These are phyloP conservation scores for Debaryomyces tyrocola DNA, from an alignment of 805 yeast species.

Conservation along the genomic window DNA sequence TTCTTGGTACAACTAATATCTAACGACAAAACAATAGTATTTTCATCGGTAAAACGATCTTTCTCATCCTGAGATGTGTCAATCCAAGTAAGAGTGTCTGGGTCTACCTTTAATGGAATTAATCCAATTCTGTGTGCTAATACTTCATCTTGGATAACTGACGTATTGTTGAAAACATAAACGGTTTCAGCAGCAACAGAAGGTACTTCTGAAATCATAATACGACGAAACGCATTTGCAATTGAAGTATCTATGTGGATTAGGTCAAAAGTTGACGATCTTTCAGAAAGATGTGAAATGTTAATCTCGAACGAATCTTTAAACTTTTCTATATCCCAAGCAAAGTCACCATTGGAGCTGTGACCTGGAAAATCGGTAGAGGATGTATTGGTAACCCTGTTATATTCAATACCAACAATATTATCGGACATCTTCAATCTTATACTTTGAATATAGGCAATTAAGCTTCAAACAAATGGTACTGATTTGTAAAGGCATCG, in stretches of 20 bases:
- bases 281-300: constrained; percentile 62
- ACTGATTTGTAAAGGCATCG: constrained; percentile 3
- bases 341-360: constrained; percentile 56
- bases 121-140: constrained; percentile 94
- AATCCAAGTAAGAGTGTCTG: constrained; percentile 85
- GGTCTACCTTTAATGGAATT: constrained; percentile 86
- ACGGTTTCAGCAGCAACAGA: constrained; percentile 93
- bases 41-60: constrained; percentile 75
- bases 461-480: background rate
- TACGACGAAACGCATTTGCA: constrained; percentile 94
- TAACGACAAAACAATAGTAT: constrained; percentile 81
- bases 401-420: constrained; percentile 83
- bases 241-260: constrained; percentile 85
- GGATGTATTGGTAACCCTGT: constrained; percentile 86
- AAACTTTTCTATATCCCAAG: constrained; percentile 86
- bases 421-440: constrained; percentile 23
- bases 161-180: constrained; percentile 88
- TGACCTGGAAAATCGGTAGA: constrained; percentile 94
- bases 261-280: constrained; percentile 83
- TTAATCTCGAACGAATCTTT: constrained; percentile 64
- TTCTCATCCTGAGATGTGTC: constrained; percentile 64
- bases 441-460: background rate
- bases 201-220: constrained; percentile 96
- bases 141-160: constrained; percentile 96
- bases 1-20: constrained; percentile 83